A percentile compares a stretch with the other conserved stretches of the same genome.
Evolutionary conservation across 2,329 filamentous ascomycete species (phyloP).

Genomic region (Pseudogymnoascus sp.): DNA sequence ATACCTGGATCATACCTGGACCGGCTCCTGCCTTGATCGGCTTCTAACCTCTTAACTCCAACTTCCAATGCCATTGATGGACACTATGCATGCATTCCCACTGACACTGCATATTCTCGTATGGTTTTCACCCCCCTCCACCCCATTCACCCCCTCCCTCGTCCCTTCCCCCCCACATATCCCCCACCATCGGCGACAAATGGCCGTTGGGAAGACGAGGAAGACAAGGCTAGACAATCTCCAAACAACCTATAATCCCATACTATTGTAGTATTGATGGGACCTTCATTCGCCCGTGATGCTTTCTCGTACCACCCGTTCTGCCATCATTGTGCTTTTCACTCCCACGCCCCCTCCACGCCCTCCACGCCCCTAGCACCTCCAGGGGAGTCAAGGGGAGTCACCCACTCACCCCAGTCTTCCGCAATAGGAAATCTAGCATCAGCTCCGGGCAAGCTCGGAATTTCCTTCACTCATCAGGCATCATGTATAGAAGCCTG

Average conservation of each 20-base stretch:
- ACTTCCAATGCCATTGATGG: background rate
- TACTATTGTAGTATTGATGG: no score
- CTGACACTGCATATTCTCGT: background rate
- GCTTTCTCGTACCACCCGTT: background rate
- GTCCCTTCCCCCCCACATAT: background rate
- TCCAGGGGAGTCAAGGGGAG: background rate
- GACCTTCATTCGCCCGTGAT: background rate
- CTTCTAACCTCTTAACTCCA: background rate
- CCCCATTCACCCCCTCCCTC: background rate
- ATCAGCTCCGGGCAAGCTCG: background rate
- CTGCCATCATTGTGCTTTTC: background rate
- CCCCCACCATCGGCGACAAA: background rate
- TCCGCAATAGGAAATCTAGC: background rate
- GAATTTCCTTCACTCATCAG: background rate
- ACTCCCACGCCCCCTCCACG: no score
- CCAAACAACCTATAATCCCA: background rate
- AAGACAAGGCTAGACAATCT: background rate
- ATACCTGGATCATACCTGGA: background rate
- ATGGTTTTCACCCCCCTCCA: background rate
- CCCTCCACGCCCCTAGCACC: background rate
- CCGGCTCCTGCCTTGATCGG: background rate
- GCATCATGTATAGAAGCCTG: background rate
- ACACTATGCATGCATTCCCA: background rate
- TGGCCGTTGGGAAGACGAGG: background rate
- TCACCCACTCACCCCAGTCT: no score